Evolutionary conservation across 352 stramenopile species (phyloP).

Genomic region (Phytophthora pistaciae): DNA sequence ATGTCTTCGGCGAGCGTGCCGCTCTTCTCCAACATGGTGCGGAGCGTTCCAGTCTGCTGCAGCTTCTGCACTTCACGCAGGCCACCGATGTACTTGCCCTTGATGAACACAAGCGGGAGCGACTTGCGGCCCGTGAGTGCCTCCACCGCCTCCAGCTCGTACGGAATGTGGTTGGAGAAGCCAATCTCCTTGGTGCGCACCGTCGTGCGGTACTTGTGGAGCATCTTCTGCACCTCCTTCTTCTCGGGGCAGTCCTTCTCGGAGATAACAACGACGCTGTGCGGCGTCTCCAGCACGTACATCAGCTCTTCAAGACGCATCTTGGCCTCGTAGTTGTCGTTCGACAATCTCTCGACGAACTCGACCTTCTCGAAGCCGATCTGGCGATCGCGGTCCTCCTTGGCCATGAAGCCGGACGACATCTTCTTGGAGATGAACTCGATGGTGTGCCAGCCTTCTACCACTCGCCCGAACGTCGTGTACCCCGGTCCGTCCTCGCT

Average conservation of each 20-base stretch:
- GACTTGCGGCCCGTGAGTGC: slow-evolving; percentile 91
- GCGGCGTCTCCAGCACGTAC: slow-evolving; percentile 73
- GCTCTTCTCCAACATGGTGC: slow-evolving; percentile 84
- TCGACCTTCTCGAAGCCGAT: slow-evolving; percentile 78
- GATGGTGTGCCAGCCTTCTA: slow-evolving; percentile 83
- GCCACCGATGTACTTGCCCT: slow-evolving; percentile 93
- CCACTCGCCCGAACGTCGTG: slow-evolving; percentile 82
- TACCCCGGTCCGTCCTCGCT: slow-evolving; percentile 73
- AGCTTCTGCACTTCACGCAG: slow-evolving; percentile 94
- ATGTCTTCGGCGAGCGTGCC: slow-evolving; percentile 77
- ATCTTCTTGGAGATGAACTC: slow-evolving; percentile 83
- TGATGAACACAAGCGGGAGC: slow-evolving; percentile 98
- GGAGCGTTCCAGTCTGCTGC: slow-evolving; percentile 81
- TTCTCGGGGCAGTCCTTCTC: slow-evolving; percentile 96
- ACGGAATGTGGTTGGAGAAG: slow-evolving; percentile 61
- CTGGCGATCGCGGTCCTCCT: slow-evolving; percentile 72
- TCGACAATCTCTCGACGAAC: slow-evolving; percentile 68
- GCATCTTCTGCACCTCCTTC: slow-evolving; percentile 85
- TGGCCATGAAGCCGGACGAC: slow-evolving; percentile 67
- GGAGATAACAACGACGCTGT: slow-evolving; percentile 95
- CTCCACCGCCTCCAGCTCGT: slow-evolving; percentile 81
- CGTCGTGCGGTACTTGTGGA: slow-evolving; percentile 74
- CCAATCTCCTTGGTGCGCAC: slow-evolving; percentile 71
- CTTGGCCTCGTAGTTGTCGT: slow-evolving; percentile 63
- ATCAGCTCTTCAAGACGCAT: slow-evolving; percentile 78